Evolutionary conservation across 2,329 filamentous ascomycete species (phyloP), one percentile per base, ranked within the genome.

Genomic region (Alternaria sp.): DNA sequence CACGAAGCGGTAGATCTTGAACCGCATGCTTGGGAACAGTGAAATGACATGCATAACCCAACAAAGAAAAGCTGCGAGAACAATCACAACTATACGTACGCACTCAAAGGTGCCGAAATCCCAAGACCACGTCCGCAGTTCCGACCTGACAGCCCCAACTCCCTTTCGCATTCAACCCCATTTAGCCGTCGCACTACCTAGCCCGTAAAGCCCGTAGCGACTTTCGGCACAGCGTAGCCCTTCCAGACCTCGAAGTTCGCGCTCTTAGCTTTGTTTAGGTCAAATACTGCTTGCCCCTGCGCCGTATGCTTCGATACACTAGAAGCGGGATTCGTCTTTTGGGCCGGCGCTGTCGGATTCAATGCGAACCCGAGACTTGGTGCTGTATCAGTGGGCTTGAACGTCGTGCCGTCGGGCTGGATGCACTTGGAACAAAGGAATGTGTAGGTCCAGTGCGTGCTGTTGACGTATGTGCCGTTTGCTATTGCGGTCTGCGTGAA

Each of bases 381-480:
- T 1, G 57, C 52, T 8, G 63, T 63, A 25, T 74, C 73, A 9
- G 65, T 65, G 1, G 67, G 47, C 10, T 61, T 60, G 52, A 78
- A 78, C 3, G 76, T 77, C 2, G 73, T 77, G 11, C 61, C 63
- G 46, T 77, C 75, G 26, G 63, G 61, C 15, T 66, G 70, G 21
- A 80, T 76, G 57, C 77, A 79, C 15, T 72, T 74, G 11, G 63
- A 68, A 69, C 85, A 88, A 40, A 87, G 80, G 74, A 87, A 87
- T 1, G 85, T 87, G 66, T 84, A 85, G 3, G 83, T 83, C 71
- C 82, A 83, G 66, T 86, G 83, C 1, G 85, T 87, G 63, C 75
- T 77, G 78, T 87, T 87, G 61, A 85, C 74, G 23, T 83, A 85
- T 1, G 84, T 86, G 25, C 85, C 85, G 21, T 84, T 83, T 23